A percentile compares a stretch with the other conserved stretches of the same genome.
Conservation (phyloP, 2,329 filamentous ascomycete genomes). For the Colletotrichum acutatum region DNA sequence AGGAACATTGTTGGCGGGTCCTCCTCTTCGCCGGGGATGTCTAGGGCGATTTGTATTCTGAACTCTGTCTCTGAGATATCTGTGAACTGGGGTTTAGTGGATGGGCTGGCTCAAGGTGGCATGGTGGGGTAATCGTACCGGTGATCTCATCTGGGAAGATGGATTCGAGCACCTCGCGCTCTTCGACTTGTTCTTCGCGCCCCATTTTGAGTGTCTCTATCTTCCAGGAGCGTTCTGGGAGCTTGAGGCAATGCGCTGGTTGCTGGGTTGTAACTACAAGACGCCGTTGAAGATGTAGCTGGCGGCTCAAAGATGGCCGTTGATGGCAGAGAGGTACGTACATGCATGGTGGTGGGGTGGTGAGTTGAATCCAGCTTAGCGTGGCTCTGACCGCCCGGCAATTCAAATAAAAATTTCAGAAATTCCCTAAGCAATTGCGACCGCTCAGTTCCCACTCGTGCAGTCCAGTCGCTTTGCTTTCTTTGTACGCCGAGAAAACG, state of each 20-base stretch:
- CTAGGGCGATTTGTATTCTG: slow-evolving; percentile 86
- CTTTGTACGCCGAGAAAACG: slow-evolving; percentile 12
- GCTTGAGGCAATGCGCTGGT: neutral
- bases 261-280: neutral
- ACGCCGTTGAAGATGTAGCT: neutral
- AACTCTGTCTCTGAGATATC: slow-evolving; percentile 93
- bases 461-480: neutral
- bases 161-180: slow-evolving; percentile 96
- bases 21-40: slow-evolving; percentile 73
- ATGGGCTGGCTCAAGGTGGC: neutral
- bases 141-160: slow-evolving; percentile 99
- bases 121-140: slow-evolving; percentile 62
- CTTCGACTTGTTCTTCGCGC: slow-evolving; percentile 91
- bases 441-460: slow-evolving; percentile 12
- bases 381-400: slow-evolving; percentile 48
- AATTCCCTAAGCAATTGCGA: slow-evolving; percentile 17
- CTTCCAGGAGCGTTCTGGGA: neutral
- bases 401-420: slow-evolving; percentile 42
- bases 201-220: slow-evolving; percentile 61
- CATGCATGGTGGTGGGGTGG: slow-evolving; percentile 34
- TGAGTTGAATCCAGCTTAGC: slow-evolving; percentile 30
- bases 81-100: slow-evolving; percentile 47
- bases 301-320: neutral
- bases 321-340: slow-evolving; percentile 26
- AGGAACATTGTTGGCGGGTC: slow-evolving; percentile 81